phyloP scores from a whole-genome alignment of 1,139 yeast species.

The Magnusiomyces clavatus region DNA sequence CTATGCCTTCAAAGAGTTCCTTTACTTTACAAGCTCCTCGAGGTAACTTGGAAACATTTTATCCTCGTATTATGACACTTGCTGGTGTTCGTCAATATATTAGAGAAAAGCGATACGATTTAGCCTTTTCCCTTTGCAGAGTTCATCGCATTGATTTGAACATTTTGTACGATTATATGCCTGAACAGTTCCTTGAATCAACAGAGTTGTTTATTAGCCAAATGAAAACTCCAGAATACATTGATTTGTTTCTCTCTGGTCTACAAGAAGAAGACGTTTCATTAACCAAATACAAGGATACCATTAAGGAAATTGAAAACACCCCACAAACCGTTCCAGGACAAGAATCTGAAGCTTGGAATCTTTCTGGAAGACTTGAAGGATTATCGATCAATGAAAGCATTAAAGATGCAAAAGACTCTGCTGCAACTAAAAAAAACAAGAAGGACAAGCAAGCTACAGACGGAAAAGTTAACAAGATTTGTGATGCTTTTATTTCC shows the following conservation, averaged over 20 bases:
- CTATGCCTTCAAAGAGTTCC: slow-evolving; percentile 75
- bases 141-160: slow-evolving; percentile 89
- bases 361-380: background rate
- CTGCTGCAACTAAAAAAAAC: too few relatives aligned
- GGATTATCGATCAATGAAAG: too few relatives aligned
- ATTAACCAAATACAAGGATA: slow-evolving; percentile 73
- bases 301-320: slow-evolving; percentile 28
- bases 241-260: slow-evolving; percentile 83
- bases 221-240: slow-evolving; percentile 61
- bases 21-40: slow-evolving; percentile 90
- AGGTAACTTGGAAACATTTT: slow-evolving; percentile 90
- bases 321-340: too few relatives aligned
- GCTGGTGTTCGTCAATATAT: slow-evolving; percentile 73
- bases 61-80: slow-evolving; percentile 86
- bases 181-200: slow-evolving; percentile 55
- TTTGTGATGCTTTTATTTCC: slow-evolving; percentile 63
- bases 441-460: too few relatives aligned
- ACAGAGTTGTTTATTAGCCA: slow-evolving; percentile 65
- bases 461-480: slow-evolving; percentile 56
- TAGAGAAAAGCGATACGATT: slow-evolving; percentile 45
- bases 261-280: slow-evolving; percentile 84
- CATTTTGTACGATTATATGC: slow-evolving; percentile 79
- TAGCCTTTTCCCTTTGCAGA: slow-evolving; percentile 78
- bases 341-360: background rate
- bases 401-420: too few relatives aligned